Conservation (phyloP, 352 stramenopile species). For the Phytophthora meadii region DNA sequence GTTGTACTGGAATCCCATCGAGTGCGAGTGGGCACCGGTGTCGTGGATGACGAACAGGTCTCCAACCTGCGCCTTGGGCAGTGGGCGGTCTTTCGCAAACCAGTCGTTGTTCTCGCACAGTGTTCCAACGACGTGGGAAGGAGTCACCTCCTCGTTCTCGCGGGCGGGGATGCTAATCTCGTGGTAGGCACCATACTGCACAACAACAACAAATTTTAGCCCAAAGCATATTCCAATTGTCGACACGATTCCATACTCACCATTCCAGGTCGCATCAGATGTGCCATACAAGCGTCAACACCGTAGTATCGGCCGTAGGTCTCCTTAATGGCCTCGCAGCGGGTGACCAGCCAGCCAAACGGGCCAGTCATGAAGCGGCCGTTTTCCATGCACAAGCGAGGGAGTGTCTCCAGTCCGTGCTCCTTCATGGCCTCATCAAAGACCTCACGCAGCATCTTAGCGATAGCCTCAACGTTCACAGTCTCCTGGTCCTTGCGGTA, state of each 20-base stretch:
- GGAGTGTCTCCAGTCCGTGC: slow-evolving; percentile 67
- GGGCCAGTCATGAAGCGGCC: slow-evolving; percentile 90
- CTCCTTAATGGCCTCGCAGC: slow-evolving; percentile 89
- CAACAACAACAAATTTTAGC: too few species aligned
- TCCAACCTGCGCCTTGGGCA: slow-evolving; percentile 76
- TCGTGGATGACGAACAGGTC: slow-evolving; percentile 93
- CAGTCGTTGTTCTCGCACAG: slow-evolving; percentile 94
- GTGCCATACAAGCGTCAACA: slow-evolving; percentile 89
- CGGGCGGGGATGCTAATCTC: slow-evolving; percentile 84
- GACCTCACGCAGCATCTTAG: slow-evolving; percentile 75
- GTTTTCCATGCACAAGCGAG: slow-evolving; percentile 90
- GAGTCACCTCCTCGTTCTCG: slow-evolving; percentile 46
- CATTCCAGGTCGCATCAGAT: slow-evolving; percentile 92
- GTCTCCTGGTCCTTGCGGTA: slow-evolving; percentile 79
- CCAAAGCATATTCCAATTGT: too few species aligned
- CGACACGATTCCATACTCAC: too few species aligned
- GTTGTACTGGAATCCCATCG: slow-evolving; percentile 95
- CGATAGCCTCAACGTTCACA: slow-evolving; percentile 76
- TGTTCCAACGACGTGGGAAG: slow-evolving; percentile 84
- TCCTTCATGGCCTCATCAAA: slow-evolving; percentile 81
- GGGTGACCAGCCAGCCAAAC: slow-evolving; percentile 86
- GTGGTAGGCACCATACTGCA: slow-evolving; percentile 83
- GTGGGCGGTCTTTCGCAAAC: slow-evolving; percentile 86
- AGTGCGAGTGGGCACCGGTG: slow-evolving; percentile 90
- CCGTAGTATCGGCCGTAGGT: slow-evolving; percentile 89